Base-by-base conservation (phyloP, 2,329 filamentous ascomycete species). In the Hypoxylon sp. region DNA sequence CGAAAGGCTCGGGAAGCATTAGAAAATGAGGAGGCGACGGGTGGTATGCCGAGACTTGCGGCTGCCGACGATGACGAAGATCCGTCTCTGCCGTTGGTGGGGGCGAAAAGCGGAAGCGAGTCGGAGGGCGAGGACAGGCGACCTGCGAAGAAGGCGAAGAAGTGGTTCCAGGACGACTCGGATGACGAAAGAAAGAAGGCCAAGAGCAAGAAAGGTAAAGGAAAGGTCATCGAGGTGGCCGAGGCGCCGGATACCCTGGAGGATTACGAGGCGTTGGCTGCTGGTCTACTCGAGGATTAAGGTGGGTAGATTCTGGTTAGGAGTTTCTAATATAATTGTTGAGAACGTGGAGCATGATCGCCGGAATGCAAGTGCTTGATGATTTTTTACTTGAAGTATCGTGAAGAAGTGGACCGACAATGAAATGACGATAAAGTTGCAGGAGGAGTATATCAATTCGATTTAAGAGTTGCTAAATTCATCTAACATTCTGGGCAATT, bases 221-320 rank as follows among this genome's bases (percentile, higher is more conserved):
- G 69, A 49, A 80, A 78, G 72, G 79, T 84, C 35, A 78, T 87
- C 65, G 81, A 82, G 72, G 78, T 83, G 62, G 78, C 78, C 9
- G 80, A 85, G 42, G 86, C 90, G 73, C 89, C 88, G 8, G 87
- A 91, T 72, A 92, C 88, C 30, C 73, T 93, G 63, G 87, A 91
- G 69, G 89, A 92, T 70, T 77, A 91, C 62, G 89, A 93, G 73
- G 84, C 86, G 29, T 72, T 93, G 72, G 90, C 90, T 45, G 82
- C 87, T 32, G 88, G 87, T 3, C 72, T 94, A 69, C 71, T 95
- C 67, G 81, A 82, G 13, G 65, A 68, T 50, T 59, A 31, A 41
- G 30, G 21, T 64, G 51, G 54, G 37, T 19, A 31, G 29, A 47
- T 26, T 12, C 44, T 12, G 38, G 7, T 56, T 42, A 34, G n/a